Percentiles rank a stretch among this genome's conserved stretches.
Evolutionary conservation across 768 basidiomycete species (phyloP).

Genomic region (Sporobolomyces roseus): DNA sequence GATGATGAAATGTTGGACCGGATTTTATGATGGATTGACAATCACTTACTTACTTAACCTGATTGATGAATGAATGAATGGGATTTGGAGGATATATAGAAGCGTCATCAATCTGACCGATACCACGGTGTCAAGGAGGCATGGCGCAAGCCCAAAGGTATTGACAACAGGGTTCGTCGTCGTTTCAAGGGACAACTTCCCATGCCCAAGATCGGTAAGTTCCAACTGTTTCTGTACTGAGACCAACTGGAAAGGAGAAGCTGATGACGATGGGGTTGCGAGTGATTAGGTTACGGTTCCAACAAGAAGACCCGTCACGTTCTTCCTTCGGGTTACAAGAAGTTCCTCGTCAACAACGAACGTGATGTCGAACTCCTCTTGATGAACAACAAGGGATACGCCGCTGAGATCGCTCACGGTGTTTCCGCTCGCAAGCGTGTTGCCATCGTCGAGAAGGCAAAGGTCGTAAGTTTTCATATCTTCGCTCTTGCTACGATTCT

Average conservation of each 20-base stretch:
- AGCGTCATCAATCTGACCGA: constrained; percentile 96
- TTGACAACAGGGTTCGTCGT: constrained; percentile 81
- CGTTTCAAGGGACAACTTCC: constrained; percentile 44
- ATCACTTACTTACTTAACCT: neutral
- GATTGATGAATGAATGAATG: too few species aligned
- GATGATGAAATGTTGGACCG: too few species aligned
- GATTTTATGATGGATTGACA: too few species aligned
- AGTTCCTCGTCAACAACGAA: constrained; percentile 89
- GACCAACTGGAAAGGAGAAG: too few species aligned
- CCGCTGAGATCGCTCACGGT: constrained; percentile 93
- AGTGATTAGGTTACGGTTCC: constrained; percentile 62
- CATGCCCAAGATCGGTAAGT: constrained; percentile 37
- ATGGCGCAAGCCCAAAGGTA: constrained; percentile 99
- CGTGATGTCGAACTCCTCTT: constrained; percentile 70
- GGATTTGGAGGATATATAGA: constrained; percentile 9
- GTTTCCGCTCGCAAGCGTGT: constrained; percentile 94
- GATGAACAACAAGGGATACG: constrained; percentile 55
- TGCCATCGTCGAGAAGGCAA: constrained; percentile 75
- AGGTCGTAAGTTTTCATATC: constrained; percentile 51
- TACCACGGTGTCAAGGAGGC: constrained; percentile 95
- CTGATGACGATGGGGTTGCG: neutral
- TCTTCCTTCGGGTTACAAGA: constrained; percentile 92
- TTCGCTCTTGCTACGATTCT: neutral
- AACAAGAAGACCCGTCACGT: constrained; percentile 95
- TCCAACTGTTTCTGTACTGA: too few species aligned